Percentiles rank a stretch among this genome's conserved stretches.
These are phyloP conservation scores for Penicillium manginii DNA, from an alignment of 495 filamentous ascomycete genomes.

Conservation along the genomic window DNA sequence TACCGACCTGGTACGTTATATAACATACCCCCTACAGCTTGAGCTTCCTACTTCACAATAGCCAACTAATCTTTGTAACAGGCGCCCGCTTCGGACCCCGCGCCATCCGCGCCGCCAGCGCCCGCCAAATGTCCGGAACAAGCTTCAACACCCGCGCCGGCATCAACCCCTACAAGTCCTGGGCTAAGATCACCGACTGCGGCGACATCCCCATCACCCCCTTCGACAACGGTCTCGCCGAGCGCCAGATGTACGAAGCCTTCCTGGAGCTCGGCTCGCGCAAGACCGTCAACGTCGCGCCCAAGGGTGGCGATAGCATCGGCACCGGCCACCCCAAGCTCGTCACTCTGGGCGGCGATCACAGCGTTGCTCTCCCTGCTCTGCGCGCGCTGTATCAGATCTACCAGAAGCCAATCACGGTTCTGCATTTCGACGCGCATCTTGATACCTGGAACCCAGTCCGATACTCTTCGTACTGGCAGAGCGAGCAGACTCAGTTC, in stretches of 20 bases:
- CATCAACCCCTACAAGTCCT: slow-evolving; percentile 76
- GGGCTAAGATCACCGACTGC: slow-evolving; percentile 77
- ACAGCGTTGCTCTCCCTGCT: slow-evolving; percentile 76
- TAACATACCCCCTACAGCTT: slow-evolving; percentile 11
- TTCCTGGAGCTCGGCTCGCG: slow-evolving; percentile 67
- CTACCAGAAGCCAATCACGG: slow-evolving; percentile 72
- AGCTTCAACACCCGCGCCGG: slow-evolving; percentile 78
- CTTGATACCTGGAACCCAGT: slow-evolving; percentile 84
- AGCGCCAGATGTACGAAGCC: slow-evolving; percentile 77
- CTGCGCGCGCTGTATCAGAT: slow-evolving; percentile 71
- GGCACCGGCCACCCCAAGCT: slow-evolving; percentile 61
- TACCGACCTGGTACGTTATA: slow-evolving; percentile 69
- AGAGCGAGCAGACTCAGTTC: slow-evolving; percentile 68
- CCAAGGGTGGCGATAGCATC: slow-evolving; percentile 43
- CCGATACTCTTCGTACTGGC: slow-evolving; percentile 77
- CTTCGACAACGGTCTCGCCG: slow-evolving; percentile 75
- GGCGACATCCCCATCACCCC: slow-evolving; percentile 83
- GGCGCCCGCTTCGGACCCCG: slow-evolving; percentile 82
- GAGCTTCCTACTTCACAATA: slow-evolving; percentile 24
- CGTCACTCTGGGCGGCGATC: slow-evolving; percentile 81
- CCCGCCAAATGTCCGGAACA: slow-evolving; percentile 70
- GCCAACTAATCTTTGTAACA: slow-evolving; percentile 41
- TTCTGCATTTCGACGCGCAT: slow-evolving; percentile 84
- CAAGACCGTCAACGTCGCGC: slow-evolving; percentile 38
- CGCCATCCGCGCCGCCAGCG: slow-evolving; percentile 77